Percentiles rank a stretch among this genome's conserved stretches.
These are phyloP conservation scores for Peniophora sp. DNA, from an alignment of 1,284 basidiomycete genomes.

Conservation along the genomic window DNA sequence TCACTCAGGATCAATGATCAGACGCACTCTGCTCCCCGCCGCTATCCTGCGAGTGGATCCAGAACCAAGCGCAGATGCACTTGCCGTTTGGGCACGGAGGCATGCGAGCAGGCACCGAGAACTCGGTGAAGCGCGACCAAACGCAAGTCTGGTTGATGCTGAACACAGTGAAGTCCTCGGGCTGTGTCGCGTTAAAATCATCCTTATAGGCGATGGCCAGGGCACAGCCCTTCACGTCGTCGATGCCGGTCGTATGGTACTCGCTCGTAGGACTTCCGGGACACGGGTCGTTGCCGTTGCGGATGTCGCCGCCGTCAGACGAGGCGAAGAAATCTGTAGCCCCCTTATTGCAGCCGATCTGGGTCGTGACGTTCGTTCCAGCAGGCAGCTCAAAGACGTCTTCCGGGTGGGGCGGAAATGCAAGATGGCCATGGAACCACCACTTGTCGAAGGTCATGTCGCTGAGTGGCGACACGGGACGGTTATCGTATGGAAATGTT, in stretches of 20 bases:
- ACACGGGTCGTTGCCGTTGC: slow-evolving; percentile 38
- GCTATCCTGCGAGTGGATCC: slow-evolving; percentile 52
- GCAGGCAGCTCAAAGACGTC: slow-evolving; percentile 55
- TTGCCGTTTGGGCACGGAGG: slow-evolving; percentile 59
- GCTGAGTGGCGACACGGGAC: slow-evolving; percentile 45
- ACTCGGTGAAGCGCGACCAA: slow-evolving; percentile 58
- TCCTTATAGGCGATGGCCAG: slow-evolving; percentile 67
- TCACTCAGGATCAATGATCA: neutral
- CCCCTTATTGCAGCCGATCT: slow-evolving; percentile 51
- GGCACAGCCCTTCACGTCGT: slow-evolving; percentile 56
- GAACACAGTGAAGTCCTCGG: slow-evolving; percentile 66
- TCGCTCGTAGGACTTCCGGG: slow-evolving; percentile 31
- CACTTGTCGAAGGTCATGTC: slow-evolving; percentile 50
- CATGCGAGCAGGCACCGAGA: slow-evolving; percentile 55
- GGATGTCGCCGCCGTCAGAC: slow-evolving; percentile 43
- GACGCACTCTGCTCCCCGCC: slow-evolving; percentile 38
- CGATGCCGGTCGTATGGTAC: slow-evolving; percentile 46
- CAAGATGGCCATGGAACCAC: slow-evolving; percentile 66
- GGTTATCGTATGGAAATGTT: slow-evolving; percentile 48
- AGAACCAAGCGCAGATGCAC: slow-evolving; percentile 68
- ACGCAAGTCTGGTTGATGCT: slow-evolving; percentile 68
- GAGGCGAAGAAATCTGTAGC: slow-evolving; percentile 44
- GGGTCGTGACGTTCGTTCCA: slow-evolving; percentile 37
- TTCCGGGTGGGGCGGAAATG: slow-evolving; percentile 43
- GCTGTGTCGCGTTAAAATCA: slow-evolving; percentile 44